Base-by-base conservation (phyloP, 768 basidiomycete species). In the Gloeostereum incarnatum region DNA sequence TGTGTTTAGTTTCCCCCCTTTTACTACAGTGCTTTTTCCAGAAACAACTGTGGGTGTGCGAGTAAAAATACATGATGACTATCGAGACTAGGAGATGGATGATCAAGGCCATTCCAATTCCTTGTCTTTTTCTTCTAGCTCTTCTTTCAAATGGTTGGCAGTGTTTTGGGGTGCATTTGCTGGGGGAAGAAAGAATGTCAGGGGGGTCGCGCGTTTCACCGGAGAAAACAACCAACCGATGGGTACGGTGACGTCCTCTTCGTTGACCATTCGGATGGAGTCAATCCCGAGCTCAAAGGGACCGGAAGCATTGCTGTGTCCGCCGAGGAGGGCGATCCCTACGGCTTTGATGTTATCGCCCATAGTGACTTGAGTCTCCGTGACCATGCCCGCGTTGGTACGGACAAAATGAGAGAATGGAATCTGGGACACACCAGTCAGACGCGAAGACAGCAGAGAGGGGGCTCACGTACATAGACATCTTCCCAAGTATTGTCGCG, bases 321-420 rank as follows among this genome's bases (percentile, higher is more conserved):
- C 87, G 9, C 91, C 93, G 3, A 98, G 65, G 11, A 97, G 60
- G 1, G 88, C 88, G 24, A 97, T 81, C 1, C 92, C 92, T 13
- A 97, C 67, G 4, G 85, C 85, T 35, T 82, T 71, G 11, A 98
- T 61, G 31, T 72, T 75, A 35, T 86, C 78, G 10, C 74, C 69
- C 81, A 97, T 92, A 30, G 59, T 58, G 18, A 92, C 75, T 46
- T 88, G 82, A 23, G 72, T 67, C 35, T 76, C 68, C 2, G 81
- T 72, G 39, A 85, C 55, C 51, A 85, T 75, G 0, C 85, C 85
- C 1, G 71, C 65, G 41, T 85, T 86, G 11, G 86, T 87, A 34
- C 80, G 65, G 31, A 84, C 72, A 45, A 89, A 89, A 41, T 68
- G 74, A 27, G 68, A 58, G 50, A 97, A 81, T 0, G 93, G 91